Evolutionary conservation across 768 basidiomycete genomes (phyloP), one percentile per base, ranked within the genome.

Genomic region (Tubosaeta sp.): DNA sequence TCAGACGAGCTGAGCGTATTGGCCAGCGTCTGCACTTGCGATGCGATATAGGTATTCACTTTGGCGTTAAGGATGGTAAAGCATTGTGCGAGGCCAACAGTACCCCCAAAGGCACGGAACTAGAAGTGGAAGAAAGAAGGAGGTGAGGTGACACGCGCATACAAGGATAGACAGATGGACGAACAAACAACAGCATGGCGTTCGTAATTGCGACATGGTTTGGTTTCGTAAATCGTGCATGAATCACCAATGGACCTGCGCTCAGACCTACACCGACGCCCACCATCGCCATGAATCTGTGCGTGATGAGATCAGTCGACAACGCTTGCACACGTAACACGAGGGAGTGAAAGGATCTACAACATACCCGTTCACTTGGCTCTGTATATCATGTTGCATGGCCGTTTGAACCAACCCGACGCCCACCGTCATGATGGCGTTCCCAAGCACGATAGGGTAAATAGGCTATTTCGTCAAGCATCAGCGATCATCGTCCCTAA

Each of bases 81-180:
- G 47, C 78, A 79, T 55, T 81, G 80, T 0, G 80, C 78, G 35
- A 81, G 72, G 22, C 80, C 79, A 35, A 79, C 60, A 0, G 78
- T 80, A 9, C 80, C 80, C n/a, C 80, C 80, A 35, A 79, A 64
- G 1, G 74, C 63, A 14, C 75, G 72, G 65, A 75, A 76, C 77
- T 80, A 55, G 17, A 14, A 5, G 31, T 9, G 16, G 5, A 12
- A 4, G 13, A 25, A 13, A 26, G 2, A 13, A 26, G 2, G 38
- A 13, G 1, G n/a, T 37, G 10, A 17, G 16, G 19, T 46, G 39
- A 51, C 19, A 43, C 10, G 0, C 0, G 47, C 1, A 31, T 16
- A n/a, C 19, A 27, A n/a, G 16, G 2, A 32, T 2, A 3, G 3
- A 4, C 1, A 4, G 6, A 19, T 5, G 26, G 11, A 72, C 77